Conservation (phyloP, 148 eudicot species). For the Rhododendron simsii region DNA sequence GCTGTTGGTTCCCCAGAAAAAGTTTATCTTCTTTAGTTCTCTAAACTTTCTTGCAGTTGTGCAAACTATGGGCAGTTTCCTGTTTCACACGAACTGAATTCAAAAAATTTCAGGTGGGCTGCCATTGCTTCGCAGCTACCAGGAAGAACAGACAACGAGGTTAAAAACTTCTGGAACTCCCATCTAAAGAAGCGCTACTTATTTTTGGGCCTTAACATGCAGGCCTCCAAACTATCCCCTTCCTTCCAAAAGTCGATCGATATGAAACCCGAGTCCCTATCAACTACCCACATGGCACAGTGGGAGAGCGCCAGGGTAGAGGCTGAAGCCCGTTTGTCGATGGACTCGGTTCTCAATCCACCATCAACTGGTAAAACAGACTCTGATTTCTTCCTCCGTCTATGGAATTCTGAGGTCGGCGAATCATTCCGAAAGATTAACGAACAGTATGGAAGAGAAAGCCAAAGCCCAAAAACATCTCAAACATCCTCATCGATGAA, state of each 20-base stretch:
- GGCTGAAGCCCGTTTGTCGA: slow-evolving; percentile 32
- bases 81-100: not conserved
- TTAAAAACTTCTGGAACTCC: slow-evolving; percentile 46
- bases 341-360: slow-evolving; percentile 5
- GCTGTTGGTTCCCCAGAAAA: not conserved
- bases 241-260: slow-evolving; percentile 1
- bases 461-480: slow-evolving; percentile 1
- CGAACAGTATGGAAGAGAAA: not conserved
- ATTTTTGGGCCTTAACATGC: not conserved
- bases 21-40: not conserved
- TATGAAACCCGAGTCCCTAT: slow-evolving; percentile 5
- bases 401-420: slow-evolving; percentile 40
- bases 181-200: slow-evolving; percentile 29
- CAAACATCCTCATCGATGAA: not conserved
- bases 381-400: slow-evolving; percentile 28
- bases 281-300: slow-evolving; percentile 19
- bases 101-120: slow-evolving; percentile 32
- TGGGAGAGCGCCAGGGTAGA: slow-evolving; percentile 35
- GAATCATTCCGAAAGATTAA: slow-evolving; percentile 19
- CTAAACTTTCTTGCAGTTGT: not conserved
- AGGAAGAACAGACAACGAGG: slow-evolving; percentile 50
- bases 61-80: not conserved
- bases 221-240: not conserved
- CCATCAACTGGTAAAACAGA: not conserved
- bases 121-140: slow-evolving; percentile 36